Base-by-base conservation (phyloP, 306 rosid species). In the Cucurbita moschata region DNA sequence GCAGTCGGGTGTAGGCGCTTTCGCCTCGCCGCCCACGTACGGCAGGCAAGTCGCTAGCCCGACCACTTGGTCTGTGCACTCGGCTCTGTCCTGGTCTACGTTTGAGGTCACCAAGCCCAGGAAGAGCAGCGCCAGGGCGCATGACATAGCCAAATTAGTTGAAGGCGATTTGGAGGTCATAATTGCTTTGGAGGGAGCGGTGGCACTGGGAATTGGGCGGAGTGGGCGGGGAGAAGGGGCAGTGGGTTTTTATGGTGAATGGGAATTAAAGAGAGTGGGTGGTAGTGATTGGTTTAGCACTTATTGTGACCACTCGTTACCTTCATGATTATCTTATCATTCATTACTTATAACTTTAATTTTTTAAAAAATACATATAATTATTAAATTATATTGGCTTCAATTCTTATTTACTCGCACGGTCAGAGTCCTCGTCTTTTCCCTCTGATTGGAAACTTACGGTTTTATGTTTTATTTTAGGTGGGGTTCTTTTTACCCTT, bases 1-100 rank as follows among this genome's bases (percentile, higher is more conserved):
- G 52, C 97, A 92, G 15, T 92, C 96, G 0, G 83, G n/a, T 1
- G 89, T 78, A 4, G 98, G 97, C 16, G 77, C 38, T 71, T 87
- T 89, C 38, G 97, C 85, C 10, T 83, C 78, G 0, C 88, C 90
- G 11, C 73, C 52, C 0, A 85, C 98, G 43, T 83, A 93, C 1
- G 96, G 75, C 64, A 93, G 85, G 76, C 98, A 93, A 0, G 77
- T 65, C 2, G 85, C 85, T 3, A 93, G 78, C 6, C 82, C 82
- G 10, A 87, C 26, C 0, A 93, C 81, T 52, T 93, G 71, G 69
- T 90, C 86, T 1, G 85, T 75, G 49, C 98, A 93, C 42, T 90
- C 89, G 8, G 87, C 82, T 76, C 81, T 82, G 68, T 93, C 98
- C 68, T 87, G 88, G 61, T 84, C 88, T 1, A 93, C 1, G 19